phyloP scores from a whole-genome alignment of 2,329 filamentous ascomycete species.

The Pestalotiopsis fici region DNA sequence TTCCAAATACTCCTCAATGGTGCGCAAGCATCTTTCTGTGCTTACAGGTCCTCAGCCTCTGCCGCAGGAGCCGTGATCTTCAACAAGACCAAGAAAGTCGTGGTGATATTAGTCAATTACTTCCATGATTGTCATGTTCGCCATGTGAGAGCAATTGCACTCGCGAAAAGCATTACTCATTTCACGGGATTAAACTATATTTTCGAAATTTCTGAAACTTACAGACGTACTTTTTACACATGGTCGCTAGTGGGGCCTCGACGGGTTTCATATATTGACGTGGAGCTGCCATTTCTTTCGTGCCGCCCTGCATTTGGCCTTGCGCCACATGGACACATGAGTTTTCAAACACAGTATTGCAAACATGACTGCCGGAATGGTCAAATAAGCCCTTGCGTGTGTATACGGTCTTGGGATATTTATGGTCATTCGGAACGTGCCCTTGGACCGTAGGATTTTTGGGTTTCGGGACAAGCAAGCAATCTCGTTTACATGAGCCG shows the following conservation, averaged over 20 bases:
- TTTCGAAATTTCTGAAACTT: background rate
- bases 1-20: background rate
- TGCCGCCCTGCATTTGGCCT: background rate
- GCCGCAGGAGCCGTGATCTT: too few relatives aligned
- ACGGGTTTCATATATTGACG: background rate
- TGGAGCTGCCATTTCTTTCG: background rate
- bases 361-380: background rate
- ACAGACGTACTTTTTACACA: background rate
- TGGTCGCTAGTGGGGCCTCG: background rate
- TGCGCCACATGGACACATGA: background rate
- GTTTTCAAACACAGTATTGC: background rate
- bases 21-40: background rate
- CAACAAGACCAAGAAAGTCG: too few relatives aligned
- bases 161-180: background rate
- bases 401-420: background rate
- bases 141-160: background rate
- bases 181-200: background rate
- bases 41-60: too few relatives aligned
- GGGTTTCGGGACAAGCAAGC: background rate
- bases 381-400: background rate
- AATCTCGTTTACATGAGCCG: background rate
- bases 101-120: background rate
- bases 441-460: background rate
- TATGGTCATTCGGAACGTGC: background rate
- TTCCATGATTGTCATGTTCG: background rate